Base-by-base conservation (phyloP, 2,329 filamentous ascomycete genomes). In the Blastomyces silverae region DNA sequence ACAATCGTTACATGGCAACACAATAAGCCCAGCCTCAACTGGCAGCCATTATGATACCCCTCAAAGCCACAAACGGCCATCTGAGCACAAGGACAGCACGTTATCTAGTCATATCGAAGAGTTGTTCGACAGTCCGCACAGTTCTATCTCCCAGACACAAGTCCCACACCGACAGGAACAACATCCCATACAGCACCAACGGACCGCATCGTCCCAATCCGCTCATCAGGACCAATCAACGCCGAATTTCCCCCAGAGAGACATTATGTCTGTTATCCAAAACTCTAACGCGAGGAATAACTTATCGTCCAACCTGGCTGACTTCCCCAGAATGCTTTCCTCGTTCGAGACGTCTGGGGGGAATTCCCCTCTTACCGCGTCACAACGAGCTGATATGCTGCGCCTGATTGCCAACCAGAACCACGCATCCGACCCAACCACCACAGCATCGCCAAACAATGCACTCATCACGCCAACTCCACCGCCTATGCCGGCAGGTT, bases 391-490 rank as follows among this genome's bases (percentile, higher is more conserved):
- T 25, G 78, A 80, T 65, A 78, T 80, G 75, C 75, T 81, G 53
- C 78, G 79, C 50, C 74, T 80, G 63, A 80, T 81, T 71, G 78
- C 78, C 63, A 77, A 77, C 67, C 78, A 81, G 65, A 80, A 77
- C 66, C 80, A 76, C 63, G 72, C 77, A 1, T 73, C 74, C 5
- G 77, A 80, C 31, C 73, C 76, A 20, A 75, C 76, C 20, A 69
- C 74, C 0, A 28, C 64, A 13, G 70, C 74, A 15, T 69, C 75
- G 7, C 73, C 74, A 2, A 85, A 86, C 72, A 87, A 85, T 67
- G 84, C 85, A 2, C 77, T 87, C 13, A 79, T 83, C 56, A 83
- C 81, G 20, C 84, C 84, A 3, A 80, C 77, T 15, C 79, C 84
- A 0, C 84, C 84, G 0, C 77, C 80, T 1, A 82, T 85, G 76